Evolutionary conservation across 352 stramenopile genomes (phyloP).

Genomic region (Phytophthora vignae): DNA sequence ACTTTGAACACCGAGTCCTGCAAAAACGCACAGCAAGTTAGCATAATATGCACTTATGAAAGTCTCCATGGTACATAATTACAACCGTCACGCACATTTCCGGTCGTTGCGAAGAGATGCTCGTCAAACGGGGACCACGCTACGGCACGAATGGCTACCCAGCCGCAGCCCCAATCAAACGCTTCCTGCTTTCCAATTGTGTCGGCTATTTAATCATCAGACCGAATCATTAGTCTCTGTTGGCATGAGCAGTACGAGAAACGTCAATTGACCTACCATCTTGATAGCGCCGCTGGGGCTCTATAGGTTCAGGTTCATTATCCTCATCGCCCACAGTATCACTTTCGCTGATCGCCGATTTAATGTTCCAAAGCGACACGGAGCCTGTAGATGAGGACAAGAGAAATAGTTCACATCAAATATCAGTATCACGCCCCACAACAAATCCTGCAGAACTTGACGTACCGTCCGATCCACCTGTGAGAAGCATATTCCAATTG

Average conservation of each 20-base stretch:
- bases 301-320: constrained; percentile 40
- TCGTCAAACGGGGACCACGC: constrained; percentile 86
- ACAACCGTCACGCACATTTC: constrained; percentile 65
- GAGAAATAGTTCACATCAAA: constrained; percentile 3
- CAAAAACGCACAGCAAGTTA: neutral
- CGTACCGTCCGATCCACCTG: constrained; percentile 78
- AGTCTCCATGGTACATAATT: neutral
- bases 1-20: constrained; percentile 88
- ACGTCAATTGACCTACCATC: constrained; percentile 54
- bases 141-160: constrained; percentile 82
- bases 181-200: constrained; percentile 83
- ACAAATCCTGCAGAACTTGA: neutral
- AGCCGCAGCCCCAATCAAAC: constrained; percentile 86
- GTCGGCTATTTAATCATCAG: constrained; percentile 55
- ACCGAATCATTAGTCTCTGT: constrained; percentile 9
- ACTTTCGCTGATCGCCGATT: constrained; percentile 30
- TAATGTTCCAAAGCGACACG: constrained; percentile 81
- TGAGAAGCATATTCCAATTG: constrained; percentile 79
- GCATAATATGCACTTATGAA: too few species aligned
- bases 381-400: constrained; percentile 51
- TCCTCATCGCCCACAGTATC: constrained; percentile 1
- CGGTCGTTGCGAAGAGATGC: constrained; percentile 86
- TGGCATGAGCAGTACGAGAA: neutral
- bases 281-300: constrained; percentile 83
- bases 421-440: constrained; percentile 5